Conservation (phyloP, 1,284 basidiomycete genomes). For the Apiotrichum domesticum region DNA sequence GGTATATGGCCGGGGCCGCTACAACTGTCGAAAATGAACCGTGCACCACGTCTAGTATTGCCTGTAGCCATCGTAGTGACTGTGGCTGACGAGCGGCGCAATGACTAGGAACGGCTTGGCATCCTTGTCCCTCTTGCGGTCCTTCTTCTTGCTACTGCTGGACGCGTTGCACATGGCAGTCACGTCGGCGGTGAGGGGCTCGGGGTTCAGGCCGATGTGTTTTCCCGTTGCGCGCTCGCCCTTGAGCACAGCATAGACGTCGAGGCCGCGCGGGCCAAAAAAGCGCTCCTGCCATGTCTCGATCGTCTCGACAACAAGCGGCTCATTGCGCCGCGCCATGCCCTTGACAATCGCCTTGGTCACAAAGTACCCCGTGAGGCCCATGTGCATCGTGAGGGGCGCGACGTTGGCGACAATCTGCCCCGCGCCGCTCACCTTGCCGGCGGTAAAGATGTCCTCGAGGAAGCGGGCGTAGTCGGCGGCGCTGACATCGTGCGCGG, state of each 20-base stretch:
- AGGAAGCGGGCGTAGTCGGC: constrained; percentile 9
- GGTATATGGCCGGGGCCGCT: too few relatives aligned
- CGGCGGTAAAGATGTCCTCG: constrained; percentile 6
- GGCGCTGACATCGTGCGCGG: constrained; percentile 3
- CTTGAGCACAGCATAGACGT: constrained; percentile 3
- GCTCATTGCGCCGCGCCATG: constrained; percentile 6
- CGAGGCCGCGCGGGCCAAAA: constrained; percentile 7
- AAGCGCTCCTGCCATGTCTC: constrained; percentile 7
- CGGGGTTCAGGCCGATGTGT: not conserved
- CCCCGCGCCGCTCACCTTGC: constrained; percentile 1
- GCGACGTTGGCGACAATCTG: constrained; percentile 5
- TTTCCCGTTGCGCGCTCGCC: constrained; percentile 1
- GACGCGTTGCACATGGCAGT: not conserved
- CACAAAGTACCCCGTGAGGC: constrained; percentile 8
- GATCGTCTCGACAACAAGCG: constrained; percentile 2
- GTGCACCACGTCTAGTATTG: too few relatives aligned
- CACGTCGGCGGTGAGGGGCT: not conserved
- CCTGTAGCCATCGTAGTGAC: too few relatives aligned
- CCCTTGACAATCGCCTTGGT: constrained; percentile 3
- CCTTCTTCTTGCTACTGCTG: not conserved
- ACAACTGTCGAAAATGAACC: too few relatives aligned
- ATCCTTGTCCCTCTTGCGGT: not conserved
- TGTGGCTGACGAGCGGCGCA: not conserved
- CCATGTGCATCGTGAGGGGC: constrained; percentile 7
- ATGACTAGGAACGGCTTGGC: not conserved